phyloP scores from a whole-genome alignment of 1,284 basidiomycete species.

The Porogramme epimiltina region DNA sequence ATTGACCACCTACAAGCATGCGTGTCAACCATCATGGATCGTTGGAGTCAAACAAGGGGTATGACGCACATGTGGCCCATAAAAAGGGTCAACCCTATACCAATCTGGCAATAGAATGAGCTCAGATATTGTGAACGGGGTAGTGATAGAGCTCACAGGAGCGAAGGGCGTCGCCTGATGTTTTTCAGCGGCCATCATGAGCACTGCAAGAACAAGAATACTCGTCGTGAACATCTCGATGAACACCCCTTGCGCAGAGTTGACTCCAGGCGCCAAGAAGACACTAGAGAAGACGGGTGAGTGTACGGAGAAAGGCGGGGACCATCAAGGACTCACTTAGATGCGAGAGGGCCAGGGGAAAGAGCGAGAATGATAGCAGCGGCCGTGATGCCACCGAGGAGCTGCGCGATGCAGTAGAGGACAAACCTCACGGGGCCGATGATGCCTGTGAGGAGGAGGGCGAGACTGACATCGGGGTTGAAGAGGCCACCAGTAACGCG shows the following conservation, averaged over 20 bases:
- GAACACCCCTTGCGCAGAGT: slow-evolving; percentile 61
- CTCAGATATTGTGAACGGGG: neutral
- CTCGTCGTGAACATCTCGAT: slow-evolving; percentile 76
- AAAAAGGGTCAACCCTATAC: slow-evolving; percentile 72
- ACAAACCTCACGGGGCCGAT: slow-evolving; percentile 64
- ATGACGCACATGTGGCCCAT: slow-evolving; percentile 60
- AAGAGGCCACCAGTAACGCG: slow-evolving; percentile 72
- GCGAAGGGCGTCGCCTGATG: slow-evolving; percentile 73
- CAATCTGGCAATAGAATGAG: slow-evolving; percentile 43
- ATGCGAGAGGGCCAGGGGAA: slow-evolving; percentile 59
- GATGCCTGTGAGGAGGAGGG: slow-evolving; percentile 60
- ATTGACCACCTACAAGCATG: slow-evolving; percentile 38
- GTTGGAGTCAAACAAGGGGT: too few species aligned
- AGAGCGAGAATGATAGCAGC: slow-evolving; percentile 62
- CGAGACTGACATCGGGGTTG: slow-evolving; percentile 70
- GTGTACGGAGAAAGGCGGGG: neutral
- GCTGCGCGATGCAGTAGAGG: slow-evolving; percentile 63
- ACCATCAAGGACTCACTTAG: slow-evolving; percentile 48
- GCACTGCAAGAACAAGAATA: slow-evolving; percentile 58
- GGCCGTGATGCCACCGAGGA: slow-evolving; percentile 63
- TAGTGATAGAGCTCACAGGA: slow-evolving; percentile 45
- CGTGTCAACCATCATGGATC: too few species aligned
- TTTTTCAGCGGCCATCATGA: slow-evolving; percentile 73
- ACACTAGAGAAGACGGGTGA: slow-evolving; percentile 37
- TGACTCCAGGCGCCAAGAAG: slow-evolving; percentile 44